Base-by-base conservation (phyloP, 768 basidiomycete species). In the Naganishia kalamii region DNA sequence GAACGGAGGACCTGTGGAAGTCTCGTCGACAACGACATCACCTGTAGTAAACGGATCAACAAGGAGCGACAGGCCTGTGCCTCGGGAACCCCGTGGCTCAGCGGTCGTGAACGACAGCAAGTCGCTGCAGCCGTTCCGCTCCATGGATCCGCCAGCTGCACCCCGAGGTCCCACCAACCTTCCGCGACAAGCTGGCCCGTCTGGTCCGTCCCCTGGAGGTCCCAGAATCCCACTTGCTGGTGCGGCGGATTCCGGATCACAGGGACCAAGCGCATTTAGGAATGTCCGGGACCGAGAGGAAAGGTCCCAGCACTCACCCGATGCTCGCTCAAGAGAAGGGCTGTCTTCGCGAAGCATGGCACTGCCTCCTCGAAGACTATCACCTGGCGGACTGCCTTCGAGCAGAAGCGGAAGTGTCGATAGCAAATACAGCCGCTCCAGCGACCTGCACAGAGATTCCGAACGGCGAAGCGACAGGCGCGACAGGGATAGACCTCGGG, bases 381-480 rank as follows among this genome's bases (percentile, higher is more conserved):
- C 57, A 21, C 65, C 57, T 4, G 30, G 46, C 12, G 35, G 51
- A 32, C 17, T 30, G 25, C 27, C 63, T 7, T 15, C 19, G 4
- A 64, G 63, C 44, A 41, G 63, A 13, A 54, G 40, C 29, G 63
- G 50, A 6, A 66, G 65, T 41, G 65, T 61, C 15, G 65, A 66
- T 27, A 66, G 65, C 60, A 49, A 47, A 44, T 50, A 35, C n/a
- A 66, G 65, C 25, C 59, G 65, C 10, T 29, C 59, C 15, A 66
- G 65, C 23, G 49, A 41, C 11, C 33, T 13, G 6, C 47, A 51
- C 21, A 27, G 65, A 30, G 63, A 57, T 1, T 29, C 50, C 11
- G 63, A 64, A 5, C 49, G 63, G 8, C 60, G 60, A 8, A 44
- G 50, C 27, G 51, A 54, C 21, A 44, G 33, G 44, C 50, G 44